These are phyloP conservation scores for Penicillium oxalicum DNA, from an alignment of 2,329 filamentous ascomycete species.

Conservation along the genomic window DNA sequence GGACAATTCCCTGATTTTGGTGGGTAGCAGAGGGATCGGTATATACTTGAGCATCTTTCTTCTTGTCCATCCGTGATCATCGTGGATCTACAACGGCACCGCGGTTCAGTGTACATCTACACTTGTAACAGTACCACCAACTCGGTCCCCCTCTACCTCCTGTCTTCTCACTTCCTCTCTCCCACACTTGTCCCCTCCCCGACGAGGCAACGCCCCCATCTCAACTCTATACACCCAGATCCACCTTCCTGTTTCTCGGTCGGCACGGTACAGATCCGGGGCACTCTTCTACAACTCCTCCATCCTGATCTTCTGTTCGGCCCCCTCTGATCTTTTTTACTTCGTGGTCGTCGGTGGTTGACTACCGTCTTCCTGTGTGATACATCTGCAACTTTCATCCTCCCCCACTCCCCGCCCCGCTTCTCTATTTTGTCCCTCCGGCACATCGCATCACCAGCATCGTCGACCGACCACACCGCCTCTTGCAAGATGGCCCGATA, in stretches of 20 bases:
- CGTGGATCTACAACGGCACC: not conserved
- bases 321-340: not conserved
- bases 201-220: not conserved
- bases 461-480: conserved; percentile 16
- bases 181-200: not conserved
- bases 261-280: not conserved
- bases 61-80: not conserved
- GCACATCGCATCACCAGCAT: conserved; percentile 6
- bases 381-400: too few relatives aligned
- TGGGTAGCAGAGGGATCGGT: too few relatives aligned
- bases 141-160: not conserved
- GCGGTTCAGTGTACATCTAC: too few relatives aligned
- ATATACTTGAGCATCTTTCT: not conserved
- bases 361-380: too few relatives aligned
- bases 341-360: too few relatives aligned
- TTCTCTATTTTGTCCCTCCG: not conserved
- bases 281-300: not conserved
- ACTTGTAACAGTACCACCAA: too few relatives aligned
- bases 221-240: not conserved
- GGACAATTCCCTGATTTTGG: not conserved
- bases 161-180: not conserved
- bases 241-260: not conserved
- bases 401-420: not conserved
- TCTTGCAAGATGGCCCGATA: conserved; percentile 39
- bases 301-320: conserved; percentile 1